Conservation (phyloP, 1,284 basidiomycete genomes). For the Ganoderma lingzhi region DNA sequence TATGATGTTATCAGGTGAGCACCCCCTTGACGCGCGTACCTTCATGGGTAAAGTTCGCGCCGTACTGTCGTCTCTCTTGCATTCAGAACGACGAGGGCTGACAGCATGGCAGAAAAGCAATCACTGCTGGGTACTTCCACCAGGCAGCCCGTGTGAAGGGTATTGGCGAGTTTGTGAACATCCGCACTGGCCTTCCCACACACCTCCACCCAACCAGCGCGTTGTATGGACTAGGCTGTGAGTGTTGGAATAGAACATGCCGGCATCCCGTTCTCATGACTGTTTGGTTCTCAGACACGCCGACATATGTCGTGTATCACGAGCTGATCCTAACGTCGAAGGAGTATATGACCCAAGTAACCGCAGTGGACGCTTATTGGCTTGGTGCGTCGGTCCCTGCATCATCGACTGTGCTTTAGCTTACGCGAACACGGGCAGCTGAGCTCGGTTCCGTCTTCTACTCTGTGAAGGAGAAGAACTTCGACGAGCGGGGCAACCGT, state of each 20-base stretch:
- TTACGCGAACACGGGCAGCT: conserved; percentile 54
- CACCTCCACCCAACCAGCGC: conserved; percentile 97
- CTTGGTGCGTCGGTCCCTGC: conserved; percentile 61
- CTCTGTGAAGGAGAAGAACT: conserved; percentile 95
- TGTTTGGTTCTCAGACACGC: conserved; percentile 71
- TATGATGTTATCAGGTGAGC: conserved; percentile 90
- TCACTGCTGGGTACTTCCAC: conserved; percentile 98
- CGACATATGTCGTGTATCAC: conserved; percentile 97
- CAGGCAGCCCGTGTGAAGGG: conserved; percentile 98
- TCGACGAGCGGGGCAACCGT: conserved; percentile 82
- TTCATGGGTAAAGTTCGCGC: conserved; percentile 3
- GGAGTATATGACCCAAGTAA: conserved; percentile 98
- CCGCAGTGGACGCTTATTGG: conserved; percentile 96
- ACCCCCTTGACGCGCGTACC: background rate
- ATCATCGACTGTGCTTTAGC: conserved; percentile 5
- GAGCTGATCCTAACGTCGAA: conserved; percentile 95
- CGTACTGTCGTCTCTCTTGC: background rate
- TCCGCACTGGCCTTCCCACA: conserved; percentile 92
- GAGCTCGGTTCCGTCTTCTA: conserved; percentile 95
- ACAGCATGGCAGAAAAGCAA: conserved; percentile 80
- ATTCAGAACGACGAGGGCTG: conserved; percentile 1
- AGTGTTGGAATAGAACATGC: conserved; percentile 39
- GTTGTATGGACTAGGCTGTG: conserved; percentile 94
- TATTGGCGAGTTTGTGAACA: conserved; percentile 98
- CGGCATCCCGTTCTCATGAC: conserved; percentile 25